Percentiles rank a stretch among this genome's conserved stretches.
phyloP scores from a whole-genome alignment of 73 alveolate species.

The Uronychia setigera region DNA sequence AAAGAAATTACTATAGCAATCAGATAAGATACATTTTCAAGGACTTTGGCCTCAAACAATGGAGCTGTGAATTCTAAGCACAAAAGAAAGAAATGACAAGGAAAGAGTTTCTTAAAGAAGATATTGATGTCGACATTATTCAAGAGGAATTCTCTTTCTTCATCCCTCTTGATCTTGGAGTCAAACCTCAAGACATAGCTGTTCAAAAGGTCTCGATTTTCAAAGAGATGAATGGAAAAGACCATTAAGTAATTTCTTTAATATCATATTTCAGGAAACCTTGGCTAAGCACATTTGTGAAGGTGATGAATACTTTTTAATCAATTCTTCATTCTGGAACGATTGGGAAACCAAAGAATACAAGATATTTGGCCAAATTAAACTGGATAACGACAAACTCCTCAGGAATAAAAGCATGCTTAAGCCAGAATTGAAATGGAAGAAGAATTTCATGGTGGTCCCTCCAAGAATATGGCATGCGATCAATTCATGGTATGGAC shows the following conservation, averaged over 20 bases:
- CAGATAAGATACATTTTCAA: no score
- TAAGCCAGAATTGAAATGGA: background rate
- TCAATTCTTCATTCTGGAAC: background rate
- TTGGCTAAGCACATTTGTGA: background rate
- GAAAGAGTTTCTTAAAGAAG: background rate
- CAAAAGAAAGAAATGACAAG: background rate
- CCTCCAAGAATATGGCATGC: conserved; percentile 33
- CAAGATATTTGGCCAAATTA: background rate
- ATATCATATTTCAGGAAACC: background rate
- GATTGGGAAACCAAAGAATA: background rate
- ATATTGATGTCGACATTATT: background rate
- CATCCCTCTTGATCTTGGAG: background rate
- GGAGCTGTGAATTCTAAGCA: background rate
- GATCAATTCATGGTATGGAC: conserved; percentile 26
- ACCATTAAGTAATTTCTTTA: background rate
- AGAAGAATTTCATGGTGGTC: conserved; percentile 9
- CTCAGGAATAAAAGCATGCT: background rate
- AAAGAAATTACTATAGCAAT: background rate
- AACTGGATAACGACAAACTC: background rate
- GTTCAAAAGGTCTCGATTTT: background rate
- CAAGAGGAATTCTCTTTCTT: background rate
- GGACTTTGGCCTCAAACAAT: no score
- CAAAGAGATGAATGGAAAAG: background rate
- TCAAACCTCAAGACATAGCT: background rate
- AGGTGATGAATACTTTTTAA: background rate